These are phyloP conservation scores for Apiotrichum mycotoxinovorans DNA, from an alignment of 1,284 basidiomycete genomes.

Conservation along the genomic window DNA sequence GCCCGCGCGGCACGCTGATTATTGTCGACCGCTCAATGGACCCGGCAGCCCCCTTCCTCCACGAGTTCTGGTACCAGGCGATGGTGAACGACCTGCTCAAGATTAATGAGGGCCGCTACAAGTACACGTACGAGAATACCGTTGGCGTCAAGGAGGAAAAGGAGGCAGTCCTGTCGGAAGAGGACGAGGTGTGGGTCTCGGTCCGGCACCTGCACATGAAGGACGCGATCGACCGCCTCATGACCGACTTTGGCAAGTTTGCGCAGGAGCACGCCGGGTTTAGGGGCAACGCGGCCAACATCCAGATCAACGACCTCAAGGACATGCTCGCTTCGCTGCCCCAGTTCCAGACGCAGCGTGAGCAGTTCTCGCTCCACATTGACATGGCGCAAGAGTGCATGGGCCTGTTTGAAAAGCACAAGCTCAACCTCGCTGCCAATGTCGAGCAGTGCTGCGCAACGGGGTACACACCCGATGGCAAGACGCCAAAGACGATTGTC, in stretches of 20 bases:
- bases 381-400: slow-evolving; percentile 98
- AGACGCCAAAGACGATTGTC: slow-evolving; percentile 84
- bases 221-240: slow-evolving; percentile 94
- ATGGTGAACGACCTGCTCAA: slow-evolving; percentile 94
- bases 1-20: slow-evolving; percentile 74
- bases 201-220: slow-evolving; percentile 97
- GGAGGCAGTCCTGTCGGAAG: slow-evolving; percentile 74
- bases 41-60: slow-evolving; percentile 79
- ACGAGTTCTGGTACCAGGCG: slow-evolving; percentile 99
- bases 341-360: slow-evolving; percentile 91
- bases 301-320: slow-evolving; percentile 94
- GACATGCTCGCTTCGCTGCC: slow-evolving; percentile 96
- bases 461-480: slow-evolving; percentile 80
- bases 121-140: slow-evolving; percentile 80
- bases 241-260: slow-evolving; percentile 90
- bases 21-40: slow-evolving; percentile 97
- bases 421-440: slow-evolving; percentile 76
- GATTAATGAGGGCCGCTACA: slow-evolving; percentile 84
- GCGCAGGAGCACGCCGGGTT: slow-evolving; percentile 90
- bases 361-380: slow-evolving; percentile 92
- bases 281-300: slow-evolving; percentile 57
- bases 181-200: slow-evolving; percentile 85
- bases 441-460: slow-evolving; percentile 97
- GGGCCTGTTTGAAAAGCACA: slow-evolving; percentile 83
- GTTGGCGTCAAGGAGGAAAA: slow-evolving; percentile 81